A percentile compares a stretch with the other conserved stretches of the same genome.
Evolutionary conservation across 2,329 filamentous ascomycete species (phyloP).

Genomic region (Magnaporthiopsis incrustans): DNA sequence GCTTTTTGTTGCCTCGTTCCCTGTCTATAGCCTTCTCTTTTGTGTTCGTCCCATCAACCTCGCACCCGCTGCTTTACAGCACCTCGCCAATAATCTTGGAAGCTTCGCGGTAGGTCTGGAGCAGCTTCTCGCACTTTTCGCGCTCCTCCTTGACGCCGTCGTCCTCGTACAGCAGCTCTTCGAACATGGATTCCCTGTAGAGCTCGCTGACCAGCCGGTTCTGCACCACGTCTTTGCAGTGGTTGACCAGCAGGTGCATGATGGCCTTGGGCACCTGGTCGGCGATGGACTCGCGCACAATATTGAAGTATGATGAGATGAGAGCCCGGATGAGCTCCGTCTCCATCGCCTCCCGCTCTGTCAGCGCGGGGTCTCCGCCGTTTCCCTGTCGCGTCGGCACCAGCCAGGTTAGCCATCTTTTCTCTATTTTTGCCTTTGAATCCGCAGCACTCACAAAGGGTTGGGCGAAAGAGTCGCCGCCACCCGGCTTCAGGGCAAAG

Average conservation of each 20-base stretch:
- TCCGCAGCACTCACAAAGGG: conserved; percentile 47
- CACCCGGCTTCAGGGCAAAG: conserved; percentile 3
- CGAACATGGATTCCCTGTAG: conserved; percentile 85
- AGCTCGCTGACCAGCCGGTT: conserved; percentile 93
- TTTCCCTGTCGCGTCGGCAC: conserved; percentile 32
- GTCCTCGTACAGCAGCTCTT: conserved; percentile 93
- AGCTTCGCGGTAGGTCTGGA: conserved; percentile 93
- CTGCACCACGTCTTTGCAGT: conserved; percentile 96
- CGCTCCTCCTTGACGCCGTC: conserved; percentile 74
- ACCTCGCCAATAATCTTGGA: conserved; percentile 98
- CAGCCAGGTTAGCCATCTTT: not conserved
- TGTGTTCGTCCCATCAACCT: not conserved
- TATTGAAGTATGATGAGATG: conserved; percentile 98
- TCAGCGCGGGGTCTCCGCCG: conserved; percentile 74
- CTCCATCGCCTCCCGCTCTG: conserved; percentile 92
- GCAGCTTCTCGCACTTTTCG: conserved; percentile 95
- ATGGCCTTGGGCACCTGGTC: conserved; percentile 98
- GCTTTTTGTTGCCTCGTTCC: not conserved
- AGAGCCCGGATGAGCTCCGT: conserved; percentile 94
- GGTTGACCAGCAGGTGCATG: conserved; percentile 97
- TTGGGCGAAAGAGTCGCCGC: conserved; percentile 37
- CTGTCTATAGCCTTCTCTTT: not conserved
- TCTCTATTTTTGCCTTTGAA: not conserved
- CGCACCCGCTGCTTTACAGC: conserved; percentile 37
- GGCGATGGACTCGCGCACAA: conserved; percentile 95